Conservation (phyloP, 306 rosid genomes). For the Abrus precatorius region DNA sequence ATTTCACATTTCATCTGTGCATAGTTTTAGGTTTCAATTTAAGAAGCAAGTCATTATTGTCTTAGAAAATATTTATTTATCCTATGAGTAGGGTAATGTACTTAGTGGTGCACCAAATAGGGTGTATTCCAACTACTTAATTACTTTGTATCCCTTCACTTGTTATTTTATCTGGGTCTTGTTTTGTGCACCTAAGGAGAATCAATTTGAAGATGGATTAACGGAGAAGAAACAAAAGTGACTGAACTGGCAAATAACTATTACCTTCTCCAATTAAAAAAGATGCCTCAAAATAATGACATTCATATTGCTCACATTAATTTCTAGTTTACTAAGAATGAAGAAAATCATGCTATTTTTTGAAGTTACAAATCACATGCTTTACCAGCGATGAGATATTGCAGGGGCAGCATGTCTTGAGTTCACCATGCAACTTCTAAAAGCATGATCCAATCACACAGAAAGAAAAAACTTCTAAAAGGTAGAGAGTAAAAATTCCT, state of each 20-base stretch:
- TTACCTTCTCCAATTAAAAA: not conserved
- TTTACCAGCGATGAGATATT: not conserved
- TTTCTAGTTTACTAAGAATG: constrained; percentile 21
- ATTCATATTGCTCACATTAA: constrained; percentile 19
- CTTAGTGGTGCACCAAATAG: too few species aligned
- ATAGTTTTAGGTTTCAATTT: too few species aligned
- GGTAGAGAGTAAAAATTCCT: constrained; percentile 90
- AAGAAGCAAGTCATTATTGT: too few species aligned
- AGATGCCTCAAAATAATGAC: not conserved
- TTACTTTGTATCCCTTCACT: too few species aligned
- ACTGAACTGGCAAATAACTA: not conserved
- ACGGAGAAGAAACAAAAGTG: not conserved
- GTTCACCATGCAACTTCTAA: not conserved
- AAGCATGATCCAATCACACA: constrained; percentile 55
- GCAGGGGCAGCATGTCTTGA: not conserved
- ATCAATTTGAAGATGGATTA: not conserved
- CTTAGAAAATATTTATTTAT: too few species aligned
- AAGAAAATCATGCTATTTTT: not conserved
- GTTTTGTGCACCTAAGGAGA: not conserved
- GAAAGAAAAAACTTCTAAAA: constrained; percentile 95
- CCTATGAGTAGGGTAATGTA: too few species aligned
- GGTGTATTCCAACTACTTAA: too few species aligned
- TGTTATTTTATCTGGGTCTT: too few species aligned
- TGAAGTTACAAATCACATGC: not conserved
- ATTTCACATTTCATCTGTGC: too few species aligned